Evolutionary conservation across 1,139 yeast species (phyloP).

Genomic region (Pichia sp.): DNA sequence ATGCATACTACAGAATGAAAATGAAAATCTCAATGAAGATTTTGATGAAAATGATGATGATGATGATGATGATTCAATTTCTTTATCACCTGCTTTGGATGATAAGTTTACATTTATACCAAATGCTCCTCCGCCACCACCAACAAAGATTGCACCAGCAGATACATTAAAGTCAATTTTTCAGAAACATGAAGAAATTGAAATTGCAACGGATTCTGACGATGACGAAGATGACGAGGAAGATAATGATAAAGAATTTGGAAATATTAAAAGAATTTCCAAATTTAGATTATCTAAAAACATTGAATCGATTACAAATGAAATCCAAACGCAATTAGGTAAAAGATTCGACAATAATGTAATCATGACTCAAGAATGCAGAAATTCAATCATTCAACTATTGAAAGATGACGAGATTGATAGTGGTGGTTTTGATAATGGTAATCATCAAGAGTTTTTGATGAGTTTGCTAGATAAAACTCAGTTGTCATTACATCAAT

Average conservation of each 20-base stretch:
- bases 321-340: neutral
- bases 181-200: neutral
- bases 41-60: neutral
- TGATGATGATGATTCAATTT: neutral
- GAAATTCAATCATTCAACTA: conserved; percentile 7
- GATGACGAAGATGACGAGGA: conserved; percentile 1
- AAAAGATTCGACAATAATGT: neutral
- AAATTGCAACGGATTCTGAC: conserved; percentile 9
- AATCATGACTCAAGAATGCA: conserved; percentile 1
- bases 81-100: neutral
- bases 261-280: neutral
- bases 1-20: conserved; percentile 1
- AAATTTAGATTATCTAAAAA: conserved; percentile 6
- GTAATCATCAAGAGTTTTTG: neutral
- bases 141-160: neutral
- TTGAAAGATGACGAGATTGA: neutral
- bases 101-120: conserved; percentile 6
- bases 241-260: neutral
- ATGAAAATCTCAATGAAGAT: neutral
- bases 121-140: conserved; percentile 13
- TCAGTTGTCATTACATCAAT: neutral
- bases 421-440: neutral
- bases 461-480: conserved; percentile 2
- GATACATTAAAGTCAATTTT: conserved; percentile 8
- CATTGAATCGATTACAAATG: conserved; percentile 2